These are phyloP conservation scores for Tulasnella sp. DNA, from an alignment of 768 basidiomycete genomes.

Conservation along the genomic window DNA sequence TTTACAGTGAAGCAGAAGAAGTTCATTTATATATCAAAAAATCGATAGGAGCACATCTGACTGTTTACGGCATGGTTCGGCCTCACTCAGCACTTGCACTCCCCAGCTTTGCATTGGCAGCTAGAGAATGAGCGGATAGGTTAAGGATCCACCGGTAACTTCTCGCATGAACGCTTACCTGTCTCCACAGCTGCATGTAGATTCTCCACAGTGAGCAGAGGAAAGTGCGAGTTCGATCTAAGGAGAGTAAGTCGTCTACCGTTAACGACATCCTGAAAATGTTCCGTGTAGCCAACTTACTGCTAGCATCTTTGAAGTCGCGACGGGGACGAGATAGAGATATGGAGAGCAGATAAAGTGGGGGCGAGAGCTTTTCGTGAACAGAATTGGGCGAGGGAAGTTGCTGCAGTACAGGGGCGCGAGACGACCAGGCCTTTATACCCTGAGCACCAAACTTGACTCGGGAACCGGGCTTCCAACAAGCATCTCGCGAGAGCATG, in stretches of 20 bases:
- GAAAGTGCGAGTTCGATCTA: conserved; percentile 22
- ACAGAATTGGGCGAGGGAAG: not conserved
- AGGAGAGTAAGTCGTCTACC: not conserved
- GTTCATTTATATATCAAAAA: too few species aligned
- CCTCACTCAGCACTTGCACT: conserved; percentile 18
- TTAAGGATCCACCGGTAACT: not conserved
- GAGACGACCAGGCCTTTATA: not conserved
- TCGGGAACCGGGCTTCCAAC: not conserved
- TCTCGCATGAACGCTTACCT: conserved; percentile 25
- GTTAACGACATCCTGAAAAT: not conserved
- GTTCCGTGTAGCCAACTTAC: not conserved
- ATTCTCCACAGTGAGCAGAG: conserved; percentile 36
- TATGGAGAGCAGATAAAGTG: not conserved
- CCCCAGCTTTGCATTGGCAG: conserved; percentile 47
- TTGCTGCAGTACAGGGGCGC: not conserved
- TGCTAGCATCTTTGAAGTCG: not conserved
- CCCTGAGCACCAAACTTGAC: not conserved
- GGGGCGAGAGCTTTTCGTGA: not conserved
- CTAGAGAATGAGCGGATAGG: conserved; percentile 24
- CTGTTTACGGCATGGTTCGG: not conserved
- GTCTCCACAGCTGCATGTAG: conserved; percentile 41
- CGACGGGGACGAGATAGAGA: not conserved
- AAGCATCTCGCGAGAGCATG: not conserved
- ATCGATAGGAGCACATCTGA: too few species aligned
- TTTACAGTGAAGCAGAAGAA: too few species aligned